Conservation (phyloP, 2,329 filamentous ascomycete species). For the Pyrenophora seminiperda region DNA sequence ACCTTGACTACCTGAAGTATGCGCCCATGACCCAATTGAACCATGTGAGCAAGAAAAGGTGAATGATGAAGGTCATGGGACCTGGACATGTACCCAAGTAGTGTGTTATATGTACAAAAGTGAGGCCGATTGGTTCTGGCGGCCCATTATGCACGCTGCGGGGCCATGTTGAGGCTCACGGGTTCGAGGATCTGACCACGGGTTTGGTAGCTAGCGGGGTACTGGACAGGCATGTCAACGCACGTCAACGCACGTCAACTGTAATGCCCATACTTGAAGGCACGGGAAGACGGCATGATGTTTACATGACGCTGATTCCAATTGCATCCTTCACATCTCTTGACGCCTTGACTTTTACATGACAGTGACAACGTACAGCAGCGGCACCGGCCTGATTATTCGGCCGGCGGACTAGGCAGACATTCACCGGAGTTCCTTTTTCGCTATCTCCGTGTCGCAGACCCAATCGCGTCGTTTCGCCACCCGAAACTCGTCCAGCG, state of each 20-base stretch:
- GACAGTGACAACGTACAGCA: background rate
- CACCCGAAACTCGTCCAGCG: conserved; percentile 19
- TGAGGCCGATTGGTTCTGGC: conserved; percentile 5
- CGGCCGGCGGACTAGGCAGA: conserved; percentile 7
- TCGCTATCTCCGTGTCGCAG: conserved; percentile 18
- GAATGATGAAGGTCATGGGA: background rate
- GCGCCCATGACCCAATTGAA: too few species aligned
- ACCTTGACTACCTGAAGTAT: too few species aligned
- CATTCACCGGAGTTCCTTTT: background rate
- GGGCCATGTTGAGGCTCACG: background rate
- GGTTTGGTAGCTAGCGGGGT: conserved; percentile 1
- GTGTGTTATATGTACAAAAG: conserved; percentile 11
- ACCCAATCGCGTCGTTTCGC: conserved; percentile 11
- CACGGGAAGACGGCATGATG: background rate
- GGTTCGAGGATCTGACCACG: conserved; percentile 3
- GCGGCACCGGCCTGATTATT: conserved; percentile 15
- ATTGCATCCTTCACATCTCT: background rate
- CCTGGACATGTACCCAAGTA: background rate
- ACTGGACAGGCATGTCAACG: background rate
- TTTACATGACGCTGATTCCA: too few species aligned
- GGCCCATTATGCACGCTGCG: background rate
- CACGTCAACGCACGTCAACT: too few species aligned
- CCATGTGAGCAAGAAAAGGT: background rate
- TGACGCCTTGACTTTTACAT: background rate
- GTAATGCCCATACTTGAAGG: background rate